Percentiles rank a stretch among this genome's conserved stretches.
These are phyloP conservation scores for Neospermospora avenae DNA, from an alignment of 2,329 filamentous ascomycete species.

Conservation along the genomic window DNA sequence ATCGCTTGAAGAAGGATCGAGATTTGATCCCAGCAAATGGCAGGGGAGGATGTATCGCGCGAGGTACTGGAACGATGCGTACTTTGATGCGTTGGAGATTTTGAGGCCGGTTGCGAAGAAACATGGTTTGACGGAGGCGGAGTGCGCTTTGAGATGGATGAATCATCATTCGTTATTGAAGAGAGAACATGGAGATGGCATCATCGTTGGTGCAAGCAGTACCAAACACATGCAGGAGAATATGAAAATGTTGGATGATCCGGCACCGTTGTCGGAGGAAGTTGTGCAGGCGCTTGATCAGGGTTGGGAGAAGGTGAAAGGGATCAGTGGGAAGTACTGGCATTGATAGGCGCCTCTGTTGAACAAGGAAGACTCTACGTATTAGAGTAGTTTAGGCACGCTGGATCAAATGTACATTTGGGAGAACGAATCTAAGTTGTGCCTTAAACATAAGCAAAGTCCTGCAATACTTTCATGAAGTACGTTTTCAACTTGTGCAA, in stretches of 20 bases:
- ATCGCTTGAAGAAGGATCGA: slow-evolving; percentile 13
- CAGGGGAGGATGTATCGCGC: slow-evolving; percentile 48
- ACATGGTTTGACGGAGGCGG: slow-evolving; percentile 65
- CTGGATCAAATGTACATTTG: no score
- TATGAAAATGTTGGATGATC: slow-evolving; percentile 54
- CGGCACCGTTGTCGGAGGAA: slow-evolving; percentile 71
- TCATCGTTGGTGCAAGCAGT: slow-evolving; percentile 51
- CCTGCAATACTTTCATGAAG: no score
- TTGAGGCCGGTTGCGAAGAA: slow-evolving; percentile 67
- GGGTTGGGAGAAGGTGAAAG: slow-evolving; percentile 71
- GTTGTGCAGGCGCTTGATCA: slow-evolving; percentile 72
- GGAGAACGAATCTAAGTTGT: no score
- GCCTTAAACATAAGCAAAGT: no score
- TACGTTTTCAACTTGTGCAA: no score
- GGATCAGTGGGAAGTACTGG: slow-evolving; percentile 48
- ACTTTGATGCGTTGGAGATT: slow-evolving; percentile 62
- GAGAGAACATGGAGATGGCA: slow-evolving; percentile 44
- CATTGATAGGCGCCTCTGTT: neutral
- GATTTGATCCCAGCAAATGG: slow-evolving; percentile 43
- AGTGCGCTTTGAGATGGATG: slow-evolving; percentile 71
- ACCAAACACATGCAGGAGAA: slow-evolving; percentile 52
- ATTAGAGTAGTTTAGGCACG: no score
- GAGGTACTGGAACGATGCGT: slow-evolving; percentile 60
- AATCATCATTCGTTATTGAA: slow-evolving; percentile 65
- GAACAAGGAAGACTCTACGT: neutral